Evolutionary conservation across 768 basidiomycete genomes (phyloP).

Genomic region (Udeniomyces megalosporus): DNA sequence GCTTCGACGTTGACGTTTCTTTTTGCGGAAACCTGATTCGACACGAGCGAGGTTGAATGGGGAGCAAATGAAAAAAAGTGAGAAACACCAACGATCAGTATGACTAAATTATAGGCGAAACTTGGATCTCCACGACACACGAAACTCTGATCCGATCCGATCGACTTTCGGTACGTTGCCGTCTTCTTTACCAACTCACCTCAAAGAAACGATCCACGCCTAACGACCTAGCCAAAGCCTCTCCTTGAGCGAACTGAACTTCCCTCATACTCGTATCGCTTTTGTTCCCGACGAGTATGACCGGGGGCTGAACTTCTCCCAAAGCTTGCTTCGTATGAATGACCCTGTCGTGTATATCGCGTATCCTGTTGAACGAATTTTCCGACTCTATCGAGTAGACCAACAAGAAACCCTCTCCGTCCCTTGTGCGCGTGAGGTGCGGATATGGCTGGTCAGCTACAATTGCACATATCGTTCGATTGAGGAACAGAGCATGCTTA

Average conservation of each 20-base stretch:
- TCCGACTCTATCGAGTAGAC: constrained; percentile 95
- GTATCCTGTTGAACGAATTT: constrained; percentile 29
- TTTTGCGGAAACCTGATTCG: constrained; percentile 4
- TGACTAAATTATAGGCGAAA: too few relatives aligned
- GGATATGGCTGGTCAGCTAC: neutral
- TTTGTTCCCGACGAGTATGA: constrained; percentile 95
- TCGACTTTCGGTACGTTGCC: neutral
- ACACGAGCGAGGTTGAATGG: too few relatives aligned
- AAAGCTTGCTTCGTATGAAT: constrained; percentile 6
- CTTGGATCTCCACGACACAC: neutral
- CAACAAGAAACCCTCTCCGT: constrained; percentile 94
- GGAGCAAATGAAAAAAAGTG: neutral
- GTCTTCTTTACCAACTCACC: neutral
- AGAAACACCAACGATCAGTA: neutral
- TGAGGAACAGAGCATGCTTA: constrained; percentile 28
- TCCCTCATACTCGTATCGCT: constrained; percentile 80
- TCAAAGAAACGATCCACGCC: constrained; percentile 57
- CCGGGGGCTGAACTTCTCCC: constrained; percentile 28
- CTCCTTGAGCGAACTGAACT: constrained; percentile 79
- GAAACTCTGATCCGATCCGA: neutral
- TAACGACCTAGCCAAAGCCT: constrained; percentile 58
- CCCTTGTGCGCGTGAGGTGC: constrained; percentile 38
- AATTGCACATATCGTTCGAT: neutral
- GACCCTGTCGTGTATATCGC: constrained; percentile 35
- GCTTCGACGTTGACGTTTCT: neutral